A percentile compares a stretch with the other conserved stretches of the same genome.
These are phyloP conservation scores for Boletus reticulatus DNA, from an alignment of 768 basidiomycete species.

Conservation along the genomic window DNA sequence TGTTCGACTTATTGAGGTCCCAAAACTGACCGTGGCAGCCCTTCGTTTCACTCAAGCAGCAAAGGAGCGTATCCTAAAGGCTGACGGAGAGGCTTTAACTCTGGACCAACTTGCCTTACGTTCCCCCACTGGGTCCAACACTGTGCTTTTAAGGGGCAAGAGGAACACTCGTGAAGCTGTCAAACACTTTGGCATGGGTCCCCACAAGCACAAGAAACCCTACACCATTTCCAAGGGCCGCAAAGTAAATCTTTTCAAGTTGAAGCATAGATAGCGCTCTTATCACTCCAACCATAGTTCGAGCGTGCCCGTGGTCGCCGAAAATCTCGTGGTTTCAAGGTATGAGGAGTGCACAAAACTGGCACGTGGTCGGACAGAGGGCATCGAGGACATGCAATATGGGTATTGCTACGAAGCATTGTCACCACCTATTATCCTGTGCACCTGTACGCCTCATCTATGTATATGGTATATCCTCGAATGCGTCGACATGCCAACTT, in stretches of 20 bases:
- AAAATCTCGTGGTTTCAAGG: constrained; percentile 97
- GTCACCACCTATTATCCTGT: constrained; percentile 18
- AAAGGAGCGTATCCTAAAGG: constrained; percentile 91
- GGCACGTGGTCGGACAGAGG: constrained; percentile 29
- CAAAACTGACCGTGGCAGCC: constrained; percentile 91
- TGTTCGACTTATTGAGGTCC: constrained; percentile 77
- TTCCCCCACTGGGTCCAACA: constrained; percentile 93
- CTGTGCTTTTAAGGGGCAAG: constrained; percentile 88
- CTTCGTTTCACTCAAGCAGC: constrained; percentile 93
- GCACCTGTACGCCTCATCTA: constrained; percentile 23
- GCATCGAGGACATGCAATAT: constrained; percentile 33
- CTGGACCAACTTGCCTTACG: constrained; percentile 96
- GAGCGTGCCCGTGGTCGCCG: constrained; percentile 98
- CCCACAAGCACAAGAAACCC: constrained; percentile 99
- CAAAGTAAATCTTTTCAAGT: constrained; percentile 53
- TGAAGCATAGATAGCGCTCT: not conserved
- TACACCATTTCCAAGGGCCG: constrained; percentile 94
- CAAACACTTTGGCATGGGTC: constrained; percentile 99
- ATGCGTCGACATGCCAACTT: not conserved
- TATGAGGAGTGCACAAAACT: constrained; percentile 52
- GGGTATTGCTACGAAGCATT: constrained; percentile 25
- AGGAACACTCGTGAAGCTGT: constrained; percentile 92
- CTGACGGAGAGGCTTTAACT: constrained; percentile 93
- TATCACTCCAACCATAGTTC: constrained; percentile 52
- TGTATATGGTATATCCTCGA: constrained; percentile 25